Evolutionary conservation across 73 alveolate genomes (phyloP), one percentile per base, ranked within the genome.

Genomic region (Uronychia binucleata): DNA sequence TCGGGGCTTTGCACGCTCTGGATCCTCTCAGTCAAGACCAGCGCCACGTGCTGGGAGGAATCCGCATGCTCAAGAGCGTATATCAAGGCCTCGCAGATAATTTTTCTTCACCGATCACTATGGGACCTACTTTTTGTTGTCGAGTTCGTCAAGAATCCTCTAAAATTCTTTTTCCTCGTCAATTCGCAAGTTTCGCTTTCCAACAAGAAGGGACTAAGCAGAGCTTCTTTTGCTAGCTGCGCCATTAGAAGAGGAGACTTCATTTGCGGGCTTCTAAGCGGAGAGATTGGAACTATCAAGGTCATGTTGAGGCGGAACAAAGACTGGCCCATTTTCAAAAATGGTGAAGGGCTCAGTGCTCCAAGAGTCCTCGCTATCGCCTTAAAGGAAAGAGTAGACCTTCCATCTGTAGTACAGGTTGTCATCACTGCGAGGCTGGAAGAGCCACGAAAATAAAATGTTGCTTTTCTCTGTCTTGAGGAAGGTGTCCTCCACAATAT

Each of bases 21-120:
- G 30, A 79, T 79, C 77, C 30, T 34, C 31, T 79, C 86, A 1
- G 28, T 57, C 28, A 79, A 57, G 1, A 79, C 31, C 28, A 26
- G 30, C 0, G 58, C 58, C 25, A 79, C 57, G 13, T 77, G 58
- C 78, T 79, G 34, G 1, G 79, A 30, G 28, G 34, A 79, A 1
- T 79, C 86, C 0, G 86, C 58, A 34, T 79, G 34, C 31, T 79
- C 86, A 67, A 79, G 34, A 1, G 58, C 86, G 57, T 35, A 79
- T 0, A 79, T 79, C 86, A 79, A 35, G 11, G 79, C 78, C 26
- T 79, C 58, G 31, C 86, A 79, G 33, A 79, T 79, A 14, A 33
- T 58, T 8, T 26, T 67, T 67, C 78, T 26, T 26, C 5, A 67
- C 13, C 5, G 78, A 13, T 28, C 5, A 67, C 32, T 13, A 67